Percentiles rank a stretch among this genome's conserved stretches.
Conservation (phyloP, 495 filamentous ascomycete species). For the Tuber indicum region DNA sequence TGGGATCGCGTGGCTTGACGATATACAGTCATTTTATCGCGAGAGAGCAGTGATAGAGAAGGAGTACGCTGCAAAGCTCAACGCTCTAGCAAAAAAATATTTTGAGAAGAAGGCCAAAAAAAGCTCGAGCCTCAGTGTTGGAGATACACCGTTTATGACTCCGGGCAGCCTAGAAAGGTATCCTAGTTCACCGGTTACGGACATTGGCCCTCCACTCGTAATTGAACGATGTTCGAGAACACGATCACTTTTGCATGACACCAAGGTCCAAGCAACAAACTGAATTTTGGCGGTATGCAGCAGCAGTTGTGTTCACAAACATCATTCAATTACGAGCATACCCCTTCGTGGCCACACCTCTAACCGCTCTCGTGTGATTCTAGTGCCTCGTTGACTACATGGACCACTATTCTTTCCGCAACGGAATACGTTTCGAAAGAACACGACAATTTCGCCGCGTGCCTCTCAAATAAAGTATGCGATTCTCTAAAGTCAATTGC, state of each 20-base stretch:
- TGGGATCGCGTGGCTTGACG: constrained; percentile 90
- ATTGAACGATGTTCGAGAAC: no score
- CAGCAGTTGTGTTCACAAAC: no score
- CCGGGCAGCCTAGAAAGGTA: constrained; percentile 89
- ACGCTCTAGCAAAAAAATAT: constrained; percentile 83
- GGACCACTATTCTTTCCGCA: constrained; percentile 85
- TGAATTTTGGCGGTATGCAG: no score
- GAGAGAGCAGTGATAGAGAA: constrained; percentile 91
- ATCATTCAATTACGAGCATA: no score
- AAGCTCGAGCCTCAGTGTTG: constrained; percentile 80
- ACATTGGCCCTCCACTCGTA: background rate
- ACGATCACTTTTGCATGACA: no score
- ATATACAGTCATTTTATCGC: constrained; percentile 94
- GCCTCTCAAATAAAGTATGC: constrained; percentile 69
- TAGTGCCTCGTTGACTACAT: constrained; percentile 89
- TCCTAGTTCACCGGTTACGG: background rate
- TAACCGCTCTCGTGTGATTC: constrained; percentile 14
- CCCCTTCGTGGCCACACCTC: background rate
- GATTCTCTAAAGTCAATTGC: constrained; percentile 71
- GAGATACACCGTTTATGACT: constrained; percentile 86
- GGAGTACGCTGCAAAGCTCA: constrained; percentile 85
- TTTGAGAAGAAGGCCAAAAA: constrained; percentile 94
- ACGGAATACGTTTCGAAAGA: constrained; percentile 82
- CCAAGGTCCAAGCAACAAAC: no score
- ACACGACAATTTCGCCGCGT: constrained; percentile 73